Percentiles rank a stretch among this genome's conserved stretches.
Evolutionary conservation across 163 green algal genomes (phyloP).

Genomic region (Prototheca stagnorum): DNA sequence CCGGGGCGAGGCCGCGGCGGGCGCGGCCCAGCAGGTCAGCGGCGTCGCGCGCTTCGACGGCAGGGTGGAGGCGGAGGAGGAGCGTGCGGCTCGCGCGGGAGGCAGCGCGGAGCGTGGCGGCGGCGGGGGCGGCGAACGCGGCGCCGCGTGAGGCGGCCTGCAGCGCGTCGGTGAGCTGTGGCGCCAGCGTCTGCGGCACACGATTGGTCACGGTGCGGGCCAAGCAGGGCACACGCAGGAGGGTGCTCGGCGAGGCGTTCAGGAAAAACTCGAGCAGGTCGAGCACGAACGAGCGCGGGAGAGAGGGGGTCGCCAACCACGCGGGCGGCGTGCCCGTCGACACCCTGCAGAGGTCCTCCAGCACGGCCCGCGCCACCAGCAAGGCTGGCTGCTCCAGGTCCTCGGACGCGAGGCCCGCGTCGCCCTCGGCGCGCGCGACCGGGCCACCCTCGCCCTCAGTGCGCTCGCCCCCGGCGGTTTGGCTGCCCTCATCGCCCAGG

Average conservation of each 20-base stretch:
- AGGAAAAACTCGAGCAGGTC: constrained; percentile 82
- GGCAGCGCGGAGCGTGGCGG: constrained; percentile 24
- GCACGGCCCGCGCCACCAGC: no score
- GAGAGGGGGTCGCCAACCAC: constrained; percentile 43
- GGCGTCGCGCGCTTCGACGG: no score
- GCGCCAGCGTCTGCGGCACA: constrained; percentile 29
- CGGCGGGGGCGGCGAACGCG: constrained; percentile 3
- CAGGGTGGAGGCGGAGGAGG: no score
- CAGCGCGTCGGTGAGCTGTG: constrained; percentile 42
- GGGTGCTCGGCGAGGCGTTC: constrained; percentile 32
- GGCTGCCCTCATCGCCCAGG: no score
- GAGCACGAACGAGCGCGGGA: constrained; percentile 57
- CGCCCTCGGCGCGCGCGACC: neutral
- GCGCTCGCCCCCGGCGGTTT: no score
- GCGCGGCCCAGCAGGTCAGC: no score
- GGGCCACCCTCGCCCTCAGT: neutral
- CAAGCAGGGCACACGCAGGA: constrained; percentile 33
- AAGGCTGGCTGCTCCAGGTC: no score
- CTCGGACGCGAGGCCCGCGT: no score
- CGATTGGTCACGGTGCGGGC: constrained; percentile 21
- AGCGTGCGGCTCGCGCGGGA: no score
- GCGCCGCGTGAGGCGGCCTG: constrained; percentile 25
- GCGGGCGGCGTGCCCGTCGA: constrained; percentile 9
- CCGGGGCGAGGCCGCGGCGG: no score
- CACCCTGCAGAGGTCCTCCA: no score